These are phyloP conservation scores for Tylopilus cervinicoccineus DNA, from an alignment of 768 basidiomycete species.

Conservation along the genomic window DNA sequence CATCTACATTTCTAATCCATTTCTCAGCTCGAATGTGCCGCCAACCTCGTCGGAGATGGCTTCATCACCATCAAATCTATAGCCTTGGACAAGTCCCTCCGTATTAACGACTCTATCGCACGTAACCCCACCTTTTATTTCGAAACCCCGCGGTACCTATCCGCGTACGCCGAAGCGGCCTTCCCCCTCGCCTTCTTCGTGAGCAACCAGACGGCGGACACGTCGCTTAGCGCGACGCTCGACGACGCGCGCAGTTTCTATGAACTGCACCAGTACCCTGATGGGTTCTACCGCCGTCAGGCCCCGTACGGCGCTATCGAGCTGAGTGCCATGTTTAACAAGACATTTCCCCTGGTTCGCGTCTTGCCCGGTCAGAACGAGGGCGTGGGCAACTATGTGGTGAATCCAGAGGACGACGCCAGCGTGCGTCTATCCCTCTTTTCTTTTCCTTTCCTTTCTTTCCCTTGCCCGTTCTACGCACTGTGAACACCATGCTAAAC, in stretches of 20 bases:
- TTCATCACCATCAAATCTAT: constrained; percentile 20
- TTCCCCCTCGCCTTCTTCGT: constrained; percentile 25
- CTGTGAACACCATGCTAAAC: constrained; percentile 2
- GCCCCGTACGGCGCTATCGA: constrained; percentile 4
- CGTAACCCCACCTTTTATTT: constrained; percentile 21
- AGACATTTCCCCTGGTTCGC: background rate
- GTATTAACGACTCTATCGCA: constrained; percentile 26
- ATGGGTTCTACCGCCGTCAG: constrained; percentile 19
- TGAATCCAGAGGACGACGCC: constrained; percentile 7
- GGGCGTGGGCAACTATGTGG: constrained; percentile 15
- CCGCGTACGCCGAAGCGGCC: constrained; percentile 18
- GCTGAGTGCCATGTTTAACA: background rate
- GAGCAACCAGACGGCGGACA: constrained; percentile 19
- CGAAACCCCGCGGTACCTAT: constrained; percentile 14
- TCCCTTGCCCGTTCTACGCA: background rate
- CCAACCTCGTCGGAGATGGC: constrained; percentile 17
- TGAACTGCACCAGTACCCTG: constrained; percentile 14
- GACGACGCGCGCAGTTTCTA: constrained; percentile 20
- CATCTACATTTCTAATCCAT: background rate
- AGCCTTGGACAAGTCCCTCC: constrained; percentile 15
- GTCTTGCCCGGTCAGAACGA: constrained; percentile 16
- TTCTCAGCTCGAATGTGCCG: constrained; percentile 13
- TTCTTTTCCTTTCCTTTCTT: too few species aligned
- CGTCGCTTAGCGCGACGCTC: constrained; percentile 14
- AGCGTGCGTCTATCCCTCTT: background rate